Conservation (phyloP, 2,329 filamentous ascomycete genomes). For the Sordariomycetes sp. region DNA sequence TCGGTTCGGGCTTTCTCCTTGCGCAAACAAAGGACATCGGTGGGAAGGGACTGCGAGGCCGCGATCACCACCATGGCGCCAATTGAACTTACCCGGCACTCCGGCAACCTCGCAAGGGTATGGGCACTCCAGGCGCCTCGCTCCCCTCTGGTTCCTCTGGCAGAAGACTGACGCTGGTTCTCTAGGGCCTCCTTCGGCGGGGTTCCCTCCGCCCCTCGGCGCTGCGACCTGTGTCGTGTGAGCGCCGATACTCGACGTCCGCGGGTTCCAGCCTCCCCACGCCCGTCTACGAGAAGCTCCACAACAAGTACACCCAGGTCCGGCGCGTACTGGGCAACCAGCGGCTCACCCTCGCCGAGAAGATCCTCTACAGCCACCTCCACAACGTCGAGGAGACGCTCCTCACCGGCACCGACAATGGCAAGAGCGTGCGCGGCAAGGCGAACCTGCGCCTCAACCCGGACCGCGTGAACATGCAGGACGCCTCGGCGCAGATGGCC, state of each 20-base stretch:
- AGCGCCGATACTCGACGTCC: conserved; percentile 19
- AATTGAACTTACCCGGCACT: conserved; percentile 35
- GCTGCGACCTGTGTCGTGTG: conserved; percentile 16
- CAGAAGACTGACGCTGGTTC: conserved; percentile 4
- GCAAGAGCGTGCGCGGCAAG: conserved; percentile 67
- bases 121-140: background rate
- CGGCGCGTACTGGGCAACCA: conserved; percentile 53
- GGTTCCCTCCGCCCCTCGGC: conserved; percentile 13
- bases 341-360: conserved; percentile 80
- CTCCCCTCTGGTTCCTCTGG: background rate
- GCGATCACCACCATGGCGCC: conserved; percentile 26
- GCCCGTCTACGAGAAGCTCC: conserved; percentile 72
- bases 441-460: conserved; percentile 96
- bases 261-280: conserved; percentile 26
- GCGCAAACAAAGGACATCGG: background rate
- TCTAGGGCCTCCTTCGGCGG: conserved; percentile 23
- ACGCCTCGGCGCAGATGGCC: conserved; percentile 97
- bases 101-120: conserved; percentile 33
- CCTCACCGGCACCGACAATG: conserved; percentile 70
- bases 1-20: background rate
- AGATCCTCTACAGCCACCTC: conserved; percentile 95
- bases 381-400: conserved; percentile 83
- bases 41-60: background rate
- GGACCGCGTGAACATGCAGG: conserved; percentile 97
- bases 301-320: conserved; percentile 65